Percentiles rank a stretch among this genome's conserved stretches.
Evolutionary conservation across 306 rosid genomes (phyloP).

Genomic region (Vigna nakashimae): DNA sequence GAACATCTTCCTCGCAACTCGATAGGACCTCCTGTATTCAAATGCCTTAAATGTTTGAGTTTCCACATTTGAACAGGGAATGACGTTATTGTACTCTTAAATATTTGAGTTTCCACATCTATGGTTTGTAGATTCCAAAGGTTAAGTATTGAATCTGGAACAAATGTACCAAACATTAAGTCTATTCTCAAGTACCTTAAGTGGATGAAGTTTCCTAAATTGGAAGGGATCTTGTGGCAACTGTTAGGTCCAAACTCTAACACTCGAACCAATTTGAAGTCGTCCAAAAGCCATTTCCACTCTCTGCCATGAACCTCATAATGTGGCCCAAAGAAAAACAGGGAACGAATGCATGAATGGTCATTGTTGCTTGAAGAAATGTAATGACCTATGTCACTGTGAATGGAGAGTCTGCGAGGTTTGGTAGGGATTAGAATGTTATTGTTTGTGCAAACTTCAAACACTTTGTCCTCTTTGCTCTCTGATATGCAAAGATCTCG

Average conservation of each 20-base stretch:
- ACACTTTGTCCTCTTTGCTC: constrained; percentile 26
- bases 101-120: too few relatives aligned
- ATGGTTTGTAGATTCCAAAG: too few relatives aligned
- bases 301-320: fast-evolving
- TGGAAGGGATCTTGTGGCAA: too few relatives aligned
- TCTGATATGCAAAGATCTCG: constrained; percentile 37
- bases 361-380: constrained; percentile 29
- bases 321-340: not conserved
- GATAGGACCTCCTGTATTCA: too few relatives aligned
- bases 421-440: constrained; percentile 1
- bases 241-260: not conserved
- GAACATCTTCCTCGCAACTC: too few relatives aligned
- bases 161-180: too few relatives aligned
- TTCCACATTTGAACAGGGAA: too few relatives aligned
- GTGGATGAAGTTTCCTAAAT: too few relatives aligned
- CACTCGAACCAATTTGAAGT: constrained; percentile 36
- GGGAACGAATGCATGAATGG: constrained; percentile 39
- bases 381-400: not conserved
- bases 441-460: constrained; percentile 12
- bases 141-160: too few relatives aligned
- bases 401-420: constrained; percentile 42
- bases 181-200: too few relatives aligned
- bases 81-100: too few relatives aligned
- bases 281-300: constrained; percentile 24
- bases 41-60: too few relatives aligned